Conservation (phyloP, 2,329 filamentous ascomycete species). For the Stemphylium vesicarium region DNA sequence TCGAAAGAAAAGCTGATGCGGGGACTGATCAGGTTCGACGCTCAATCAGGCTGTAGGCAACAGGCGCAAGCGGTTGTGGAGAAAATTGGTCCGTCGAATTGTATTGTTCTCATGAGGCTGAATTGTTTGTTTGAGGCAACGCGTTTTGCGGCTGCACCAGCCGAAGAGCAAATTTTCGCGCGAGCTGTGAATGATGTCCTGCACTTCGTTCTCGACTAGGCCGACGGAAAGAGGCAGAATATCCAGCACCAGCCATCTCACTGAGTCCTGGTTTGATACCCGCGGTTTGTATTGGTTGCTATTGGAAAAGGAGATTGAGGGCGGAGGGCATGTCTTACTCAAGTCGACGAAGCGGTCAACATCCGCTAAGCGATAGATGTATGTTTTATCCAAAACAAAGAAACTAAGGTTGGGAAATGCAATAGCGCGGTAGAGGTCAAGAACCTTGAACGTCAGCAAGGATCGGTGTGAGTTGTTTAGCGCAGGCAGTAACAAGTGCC, state of each 20-base stretch:
- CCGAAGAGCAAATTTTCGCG: conserved; percentile 3
- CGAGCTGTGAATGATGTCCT: conserved; percentile 3
- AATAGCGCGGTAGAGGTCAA: conserved; percentile 18
- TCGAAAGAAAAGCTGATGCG: neutral
- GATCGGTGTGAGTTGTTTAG: conserved; percentile 29
- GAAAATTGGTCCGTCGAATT: neutral
- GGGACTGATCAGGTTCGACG: neutral
- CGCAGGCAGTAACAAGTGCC: conserved; percentile 9
- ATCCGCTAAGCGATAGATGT: conserved; percentile 16
- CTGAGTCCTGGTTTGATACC: conserved; percentile 14
- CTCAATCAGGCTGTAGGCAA: conserved; percentile 8
- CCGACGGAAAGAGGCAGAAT: conserved; percentile 12
- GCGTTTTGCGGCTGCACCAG: conserved; percentile 3
- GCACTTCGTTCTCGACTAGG: conserved; percentile 16
- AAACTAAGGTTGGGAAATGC: conserved; percentile 13
- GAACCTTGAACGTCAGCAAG: conserved; percentile 11
- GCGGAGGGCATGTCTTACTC: conserved; percentile 34
- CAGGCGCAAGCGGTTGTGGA: conserved; percentile 1
- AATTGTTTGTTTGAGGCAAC: conserved; percentile 10
- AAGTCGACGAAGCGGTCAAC: conserved; percentile 27
- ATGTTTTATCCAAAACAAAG: conserved; percentile 23
- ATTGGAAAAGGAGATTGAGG: conserved; percentile 15
- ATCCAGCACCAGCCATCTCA: conserved; percentile 29
- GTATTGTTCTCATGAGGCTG: conserved; percentile 15
- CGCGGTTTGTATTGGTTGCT: conserved; percentile 20